phyloP scores from a whole-genome alignment of 2,329 filamentous ascomycete genomes.

The Neonectria neomacrospora region DNA sequence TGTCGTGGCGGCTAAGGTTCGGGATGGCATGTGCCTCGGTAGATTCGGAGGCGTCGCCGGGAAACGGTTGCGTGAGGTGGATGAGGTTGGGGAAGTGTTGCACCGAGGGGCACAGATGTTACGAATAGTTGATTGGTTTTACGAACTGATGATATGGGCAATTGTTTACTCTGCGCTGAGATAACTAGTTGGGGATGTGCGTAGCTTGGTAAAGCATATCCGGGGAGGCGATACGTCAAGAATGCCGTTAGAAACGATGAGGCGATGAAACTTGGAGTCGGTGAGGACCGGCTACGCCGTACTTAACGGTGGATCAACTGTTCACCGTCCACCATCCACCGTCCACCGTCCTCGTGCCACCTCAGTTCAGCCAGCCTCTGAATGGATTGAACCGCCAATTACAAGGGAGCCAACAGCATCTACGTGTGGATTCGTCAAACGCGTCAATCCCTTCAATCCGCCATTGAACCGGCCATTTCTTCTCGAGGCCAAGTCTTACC shows the following conservation, averaged over 20 bases:
- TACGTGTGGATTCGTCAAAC: conserved; percentile 10
- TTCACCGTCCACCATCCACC: background rate
- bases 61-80: conserved; percentile 38
- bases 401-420: conserved; percentile 16
- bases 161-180: background rate
- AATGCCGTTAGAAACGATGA: background rate
- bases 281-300: background rate
- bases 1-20: conserved; percentile 39
- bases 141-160: background rate
- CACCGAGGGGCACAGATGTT: too few relatives aligned
- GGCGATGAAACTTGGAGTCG: background rate
- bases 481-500: conserved; percentile 1
- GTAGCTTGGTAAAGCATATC: background rate
- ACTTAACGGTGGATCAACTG: background rate
- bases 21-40: conserved; percentile 45
- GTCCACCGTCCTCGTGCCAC: conserved; percentile 2
- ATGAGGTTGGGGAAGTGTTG: conserved; percentile 12
- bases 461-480: background rate
- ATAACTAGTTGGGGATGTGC: background rate
- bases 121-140: background rate
- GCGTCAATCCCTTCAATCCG: conserved; percentile 17
- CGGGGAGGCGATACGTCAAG: background rate
- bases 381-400: conserved; percentile 16
- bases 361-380: background rate
- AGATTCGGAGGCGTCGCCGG: conserved; percentile 30